These are phyloP conservation scores for Colletotrichum agaves DNA, from an alignment of 2,329 filamentous ascomycete genomes.

Conservation along the genomic window DNA sequence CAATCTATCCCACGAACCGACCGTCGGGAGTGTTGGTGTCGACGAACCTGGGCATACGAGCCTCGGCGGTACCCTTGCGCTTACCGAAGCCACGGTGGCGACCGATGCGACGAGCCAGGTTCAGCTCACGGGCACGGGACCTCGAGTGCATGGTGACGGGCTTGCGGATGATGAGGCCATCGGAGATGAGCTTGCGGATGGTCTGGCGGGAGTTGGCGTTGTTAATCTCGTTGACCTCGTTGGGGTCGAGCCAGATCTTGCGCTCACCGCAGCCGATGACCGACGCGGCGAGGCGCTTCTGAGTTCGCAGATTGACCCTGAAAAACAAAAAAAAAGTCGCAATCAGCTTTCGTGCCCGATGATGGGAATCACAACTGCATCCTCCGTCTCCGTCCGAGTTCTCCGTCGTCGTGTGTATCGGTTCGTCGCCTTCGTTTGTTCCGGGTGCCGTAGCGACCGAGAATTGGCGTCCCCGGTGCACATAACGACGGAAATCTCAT, in stretches of 20 bases:
- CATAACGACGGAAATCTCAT: slow-evolving; percentile 24
- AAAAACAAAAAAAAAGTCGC: slow-evolving; percentile 31
- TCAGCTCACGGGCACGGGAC: slow-evolving; percentile 94
- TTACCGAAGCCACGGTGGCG: slow-evolving; percentile 99
- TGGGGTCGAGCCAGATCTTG: slow-evolving; percentile 99
- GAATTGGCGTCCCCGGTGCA: slow-evolving; percentile 14
- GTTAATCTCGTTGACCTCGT: slow-evolving; percentile 98
- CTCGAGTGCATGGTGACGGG: slow-evolving; percentile 99
- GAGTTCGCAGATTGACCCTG: slow-evolving; percentile 99
- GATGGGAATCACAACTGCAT: background rate
- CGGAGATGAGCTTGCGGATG: slow-evolving; percentile 98
- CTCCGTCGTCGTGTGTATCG: slow-evolving; percentile 16
- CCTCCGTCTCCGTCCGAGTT: background rate
- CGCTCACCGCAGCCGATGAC: slow-evolving; percentile 99
- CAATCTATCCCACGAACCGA: background rate
- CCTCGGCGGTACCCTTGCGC: slow-evolving; percentile 99
- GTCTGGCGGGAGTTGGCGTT: slow-evolving; percentile 99
- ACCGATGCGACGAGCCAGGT: slow-evolving; percentile 92
- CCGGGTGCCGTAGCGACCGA: slow-evolving; percentile 7
- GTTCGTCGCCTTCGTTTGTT: slow-evolving; percentile 8
- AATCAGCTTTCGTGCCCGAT: slow-evolving; percentile 33
- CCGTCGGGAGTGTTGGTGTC: slow-evolving; percentile 16
- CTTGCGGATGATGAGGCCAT: slow-evolving; percentile 99
- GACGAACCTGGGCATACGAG: slow-evolving; percentile 96
- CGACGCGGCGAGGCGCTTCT: slow-evolving; percentile 99